Conservation (phyloP, 345 rosid genomes). For the Camelina neglecta region DNA sequence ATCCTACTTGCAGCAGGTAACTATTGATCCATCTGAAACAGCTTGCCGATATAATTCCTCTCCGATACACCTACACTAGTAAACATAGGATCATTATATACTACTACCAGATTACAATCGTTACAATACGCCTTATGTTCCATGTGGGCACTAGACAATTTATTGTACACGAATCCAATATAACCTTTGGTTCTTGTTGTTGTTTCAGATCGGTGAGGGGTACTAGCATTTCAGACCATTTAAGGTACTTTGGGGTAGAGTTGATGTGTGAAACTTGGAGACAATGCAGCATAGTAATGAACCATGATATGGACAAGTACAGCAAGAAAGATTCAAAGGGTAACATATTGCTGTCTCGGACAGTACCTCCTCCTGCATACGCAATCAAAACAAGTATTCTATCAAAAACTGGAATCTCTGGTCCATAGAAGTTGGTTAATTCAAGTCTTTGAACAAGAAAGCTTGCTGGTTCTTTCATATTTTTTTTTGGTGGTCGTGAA, state of each 20-base stretch:
- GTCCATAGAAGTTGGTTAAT: conserved; percentile 15
- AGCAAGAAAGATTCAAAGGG: conserved; percentile 67
- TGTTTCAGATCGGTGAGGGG: conserved; percentile 76
- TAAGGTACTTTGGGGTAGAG: conserved; percentile 70
- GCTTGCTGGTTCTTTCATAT: neutral
- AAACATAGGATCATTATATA: neutral
- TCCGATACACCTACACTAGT: neutral
- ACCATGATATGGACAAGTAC: conserved; percentile 44
- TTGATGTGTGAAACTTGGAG: conserved; percentile 61
- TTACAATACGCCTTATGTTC: neutral
- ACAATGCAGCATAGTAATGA: conserved; percentile 75
- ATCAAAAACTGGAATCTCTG: neutral
- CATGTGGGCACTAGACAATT: neutral
- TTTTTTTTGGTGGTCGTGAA: no score
- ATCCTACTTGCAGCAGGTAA: conserved; percentile 80
- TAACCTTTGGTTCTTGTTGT: neutral
- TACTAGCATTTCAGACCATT: conserved; percentile 74
- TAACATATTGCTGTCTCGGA: conserved; percentile 61
- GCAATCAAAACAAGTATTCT: conserved; percentile 43
- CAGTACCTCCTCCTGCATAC: conserved; percentile 39
- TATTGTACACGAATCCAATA: neutral
- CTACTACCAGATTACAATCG: neutral
- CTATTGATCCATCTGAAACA: conserved; percentile 3
- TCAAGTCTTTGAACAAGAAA: conserved; percentile 9
- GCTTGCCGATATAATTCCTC: neutral